Conservation (phyloP, 805 yeast species). For the Wickerhamomyces alni region DNA sequence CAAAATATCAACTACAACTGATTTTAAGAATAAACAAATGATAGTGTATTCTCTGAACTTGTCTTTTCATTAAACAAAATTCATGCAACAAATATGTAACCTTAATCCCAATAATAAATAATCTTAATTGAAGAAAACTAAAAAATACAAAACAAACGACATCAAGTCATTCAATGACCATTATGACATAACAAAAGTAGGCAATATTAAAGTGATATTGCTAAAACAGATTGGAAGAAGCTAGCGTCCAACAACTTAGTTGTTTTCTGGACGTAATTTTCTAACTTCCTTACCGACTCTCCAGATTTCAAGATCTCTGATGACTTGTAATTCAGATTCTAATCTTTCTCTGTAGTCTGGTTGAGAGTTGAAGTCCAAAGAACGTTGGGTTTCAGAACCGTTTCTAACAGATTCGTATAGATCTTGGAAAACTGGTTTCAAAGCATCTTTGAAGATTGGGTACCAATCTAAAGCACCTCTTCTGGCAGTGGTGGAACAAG, state of each 20-base stretch:
- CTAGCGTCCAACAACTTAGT: conserved; percentile 37
- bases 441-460: conserved; percentile 97
- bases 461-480: conserved; percentile 99
- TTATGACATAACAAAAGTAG: conserved; percentile 13
- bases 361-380: conserved; percentile 97
- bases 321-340: conserved; percentile 86
- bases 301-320: conserved; percentile 99
- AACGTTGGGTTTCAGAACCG: conserved; percentile 97
- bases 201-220: conserved; percentile 4
- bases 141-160: conserved; percentile 6
- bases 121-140: conserved; percentile 14
- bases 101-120: conserved; percentile 7
- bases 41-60: conserved; percentile 22
- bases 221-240: conserved; percentile 1
- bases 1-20: not conserved
- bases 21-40: not conserved
- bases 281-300: conserved; percentile 99
- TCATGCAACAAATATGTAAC: conserved; percentile 24
- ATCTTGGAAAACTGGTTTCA: conserved; percentile 97
- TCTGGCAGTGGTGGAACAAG: conserved; percentile 99
- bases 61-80: conserved; percentile 37
- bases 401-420: conserved; percentile 91
- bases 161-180: conserved; percentile 26
- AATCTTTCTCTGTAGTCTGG: conserved; percentile 95
- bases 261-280: conserved; percentile 99